Percentiles rank a stretch among this genome's conserved stretches.
Conservation (phyloP, 371 early-diverging fungal species). For the Mucor piriformis region DNA sequence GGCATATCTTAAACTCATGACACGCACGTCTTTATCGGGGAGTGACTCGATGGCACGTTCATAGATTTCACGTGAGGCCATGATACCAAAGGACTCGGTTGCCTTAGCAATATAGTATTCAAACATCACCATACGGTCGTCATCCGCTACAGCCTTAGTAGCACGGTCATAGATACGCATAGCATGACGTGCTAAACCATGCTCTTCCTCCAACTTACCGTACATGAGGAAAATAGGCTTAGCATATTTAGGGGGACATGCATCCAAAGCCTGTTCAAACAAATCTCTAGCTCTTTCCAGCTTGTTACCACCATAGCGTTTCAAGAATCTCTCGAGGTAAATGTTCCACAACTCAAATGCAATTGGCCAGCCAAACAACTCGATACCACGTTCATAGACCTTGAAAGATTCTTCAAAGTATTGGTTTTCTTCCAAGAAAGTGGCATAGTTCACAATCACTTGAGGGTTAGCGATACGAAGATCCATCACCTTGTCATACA, state of each 20-base stretch:
- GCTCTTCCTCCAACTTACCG: slow-evolving; percentile 92
- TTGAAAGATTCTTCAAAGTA: slow-evolving; percentile 95
- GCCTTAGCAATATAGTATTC: slow-evolving; percentile 91
- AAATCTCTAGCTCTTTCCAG: slow-evolving; percentile 94
- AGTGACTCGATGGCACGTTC: slow-evolving; percentile 87
- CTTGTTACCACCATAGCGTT: slow-evolving; percentile 82
- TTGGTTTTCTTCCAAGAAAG: slow-evolving; percentile 85
- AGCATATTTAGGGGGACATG: slow-evolving; percentile 86
- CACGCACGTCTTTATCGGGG: slow-evolving; percentile 81
- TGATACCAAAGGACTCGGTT: slow-evolving; percentile 83
- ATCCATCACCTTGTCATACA: slow-evolving; percentile 92
- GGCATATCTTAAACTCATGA: slow-evolving; percentile 84
- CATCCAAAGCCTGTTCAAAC: slow-evolving; percentile 92
- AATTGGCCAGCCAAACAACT: slow-evolving; percentile 93
- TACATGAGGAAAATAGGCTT: slow-evolving; percentile 90
- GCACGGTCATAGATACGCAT: slow-evolving; percentile 95
- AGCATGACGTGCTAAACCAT: slow-evolving; percentile 91
- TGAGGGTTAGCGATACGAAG: slow-evolving; percentile 95
- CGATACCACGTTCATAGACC: slow-evolving; percentile 96
- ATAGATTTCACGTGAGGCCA: slow-evolving; percentile 89
- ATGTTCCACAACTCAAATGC: slow-evolving; percentile 98
- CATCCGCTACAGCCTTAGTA: slow-evolving; percentile 73
- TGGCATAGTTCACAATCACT: slow-evolving; percentile 91
- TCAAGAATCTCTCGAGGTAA: slow-evolving; percentile 87
- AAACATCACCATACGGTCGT: slow-evolving; percentile 84